These are phyloP conservation scores for Decorospora gaudefroyi DNA, from an alignment of 2,329 filamentous ascomycete species.

Conservation along the genomic window DNA sequence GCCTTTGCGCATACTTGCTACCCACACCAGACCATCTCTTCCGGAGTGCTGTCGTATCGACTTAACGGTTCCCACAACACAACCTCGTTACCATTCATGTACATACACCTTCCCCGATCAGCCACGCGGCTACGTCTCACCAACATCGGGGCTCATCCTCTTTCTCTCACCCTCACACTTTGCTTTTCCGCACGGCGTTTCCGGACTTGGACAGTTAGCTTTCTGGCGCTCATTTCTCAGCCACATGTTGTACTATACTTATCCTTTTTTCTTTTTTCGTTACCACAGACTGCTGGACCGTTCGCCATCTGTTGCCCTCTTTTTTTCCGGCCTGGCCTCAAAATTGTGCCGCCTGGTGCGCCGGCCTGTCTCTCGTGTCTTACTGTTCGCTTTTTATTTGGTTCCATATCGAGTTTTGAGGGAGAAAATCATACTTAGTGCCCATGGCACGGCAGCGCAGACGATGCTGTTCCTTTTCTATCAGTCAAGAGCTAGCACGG, in stretches of 20 bases:
- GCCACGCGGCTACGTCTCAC: slow-evolving; percentile 6
- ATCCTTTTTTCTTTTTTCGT: neutral
- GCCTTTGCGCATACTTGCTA: too few species aligned
- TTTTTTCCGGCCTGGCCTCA: too few species aligned
- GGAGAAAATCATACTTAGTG: neutral
- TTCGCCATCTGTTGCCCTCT: too few species aligned
- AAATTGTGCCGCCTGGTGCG: neutral
- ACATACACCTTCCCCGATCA: slow-evolving; percentile 5
- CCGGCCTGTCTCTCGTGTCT: neutral
- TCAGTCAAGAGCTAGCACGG: neutral
- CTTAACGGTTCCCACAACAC: too few species aligned
- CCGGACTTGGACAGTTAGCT: neutral
- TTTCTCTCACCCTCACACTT: neutral
- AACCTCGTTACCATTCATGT: slow-evolving; percentile 5
- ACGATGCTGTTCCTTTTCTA: neutral
- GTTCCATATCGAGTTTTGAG: too few species aligned
- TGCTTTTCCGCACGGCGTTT: slow-evolving; percentile 2
- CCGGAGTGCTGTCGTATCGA: neutral
- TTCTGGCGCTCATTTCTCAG: slow-evolving; percentile 2
- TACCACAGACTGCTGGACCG: too few species aligned
- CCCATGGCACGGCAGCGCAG: neutral
- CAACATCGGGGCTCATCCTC: neutral
- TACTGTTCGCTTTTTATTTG: neutral
- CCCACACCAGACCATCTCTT: too few species aligned
- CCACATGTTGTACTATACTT: slow-evolving; percentile 4